Evolutionary conservation across 352 stramenopile genomes (phyloP).

Genomic region (Globisporangium nunn): DNA sequence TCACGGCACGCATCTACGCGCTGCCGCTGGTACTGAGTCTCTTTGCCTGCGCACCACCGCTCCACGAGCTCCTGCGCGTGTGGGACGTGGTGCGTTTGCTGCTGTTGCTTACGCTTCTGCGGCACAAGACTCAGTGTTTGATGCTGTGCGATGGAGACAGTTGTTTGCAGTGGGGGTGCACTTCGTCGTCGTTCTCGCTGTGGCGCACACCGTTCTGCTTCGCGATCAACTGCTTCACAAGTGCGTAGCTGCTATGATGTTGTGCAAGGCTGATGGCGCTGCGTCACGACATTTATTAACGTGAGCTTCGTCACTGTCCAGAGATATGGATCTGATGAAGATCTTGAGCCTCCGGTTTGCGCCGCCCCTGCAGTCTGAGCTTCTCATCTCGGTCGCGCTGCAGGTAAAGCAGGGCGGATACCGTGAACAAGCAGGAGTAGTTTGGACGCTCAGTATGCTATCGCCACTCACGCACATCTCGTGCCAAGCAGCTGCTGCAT

Average conservation of each 20-base stretch:
- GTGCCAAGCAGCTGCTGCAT: conserved; percentile 52
- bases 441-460: not conserved
- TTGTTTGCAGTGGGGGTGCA: conserved; percentile 89
- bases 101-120: too few relatives aligned
- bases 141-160: conserved; percentile 16
- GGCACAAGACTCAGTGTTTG: not conserved
- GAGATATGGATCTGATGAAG: conserved; percentile 86
- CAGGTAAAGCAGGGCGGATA: conserved; percentile 22
- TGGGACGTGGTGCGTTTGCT: conserved; percentile 79
- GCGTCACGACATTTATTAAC: not conserved
- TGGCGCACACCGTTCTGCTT: conserved; percentile 84
- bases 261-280: not conserved
- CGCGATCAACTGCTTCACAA: conserved; percentile 76
- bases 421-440: not conserved
- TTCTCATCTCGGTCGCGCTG: conserved; percentile 79
- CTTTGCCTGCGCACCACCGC: conserved; percentile 85
- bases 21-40: conserved; percentile 86
- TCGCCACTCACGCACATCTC: not conserved
- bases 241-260: conserved; percentile 19
- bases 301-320: conserved; percentile 10
- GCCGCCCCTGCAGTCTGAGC: conserved; percentile 71
- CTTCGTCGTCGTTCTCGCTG: conserved; percentile 87
- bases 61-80: conserved; percentile 83
- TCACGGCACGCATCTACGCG: conserved; percentile 83
- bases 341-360: conserved; percentile 80